A percentile compares a stretch with the other conserved stretches of the same genome.
Evolutionary conservation across 208 protist genomes (phyloP).

Genomic region (Trypanosoma conorhini): DNA sequence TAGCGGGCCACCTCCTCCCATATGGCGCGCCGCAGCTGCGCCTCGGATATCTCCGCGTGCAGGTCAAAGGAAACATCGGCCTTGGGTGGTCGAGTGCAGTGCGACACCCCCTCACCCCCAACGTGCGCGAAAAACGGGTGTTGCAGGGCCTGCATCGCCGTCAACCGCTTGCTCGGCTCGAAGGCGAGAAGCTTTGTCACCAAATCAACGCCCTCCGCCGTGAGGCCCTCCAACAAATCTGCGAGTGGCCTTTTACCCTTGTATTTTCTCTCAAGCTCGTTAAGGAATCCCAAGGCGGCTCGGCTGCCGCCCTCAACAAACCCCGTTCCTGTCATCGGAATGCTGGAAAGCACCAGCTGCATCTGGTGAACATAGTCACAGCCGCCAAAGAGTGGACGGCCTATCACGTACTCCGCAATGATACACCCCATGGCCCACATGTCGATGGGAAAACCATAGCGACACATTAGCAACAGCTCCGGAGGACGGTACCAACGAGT

Average conservation of each 20-base stretch:
- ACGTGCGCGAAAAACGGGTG: constrained; percentile 86
- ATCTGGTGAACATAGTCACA: constrained; percentile 91
- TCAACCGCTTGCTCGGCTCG: constrained; percentile 90
- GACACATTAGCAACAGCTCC: constrained; percentile 97
- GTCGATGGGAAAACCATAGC: constrained; percentile 94
- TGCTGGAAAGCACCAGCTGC: constrained; percentile 81
- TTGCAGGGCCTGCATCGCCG: constrained; percentile 74
- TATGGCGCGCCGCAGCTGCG: constrained; percentile 74
- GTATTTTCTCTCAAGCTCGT: constrained; percentile 76
- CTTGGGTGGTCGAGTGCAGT: constrained; percentile 40
- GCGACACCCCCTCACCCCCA: constrained; percentile 39
- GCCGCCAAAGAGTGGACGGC: constrained; percentile 81
- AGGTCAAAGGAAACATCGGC: constrained; percentile 81
- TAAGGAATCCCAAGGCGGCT: constrained; percentile 53
- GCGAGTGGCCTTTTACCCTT: constrained; percentile 55
- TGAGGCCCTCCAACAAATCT: constrained; percentile 48
- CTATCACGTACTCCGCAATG: constrained; percentile 96
- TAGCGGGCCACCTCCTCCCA: constrained; percentile 81
- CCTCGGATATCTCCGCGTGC: constrained; percentile 87
- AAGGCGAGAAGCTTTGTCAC: constrained; percentile 91
- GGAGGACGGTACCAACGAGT: constrained; percentile 99
- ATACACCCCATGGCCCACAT: constrained; percentile 99
- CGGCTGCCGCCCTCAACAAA: constrained; percentile 60
- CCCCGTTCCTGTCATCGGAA: constrained; percentile 62
- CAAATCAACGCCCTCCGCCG: constrained; percentile 83